Base-by-base conservation (phyloP, 148 eudicot species). In the Rhododendron ferrugineum region DNA sequence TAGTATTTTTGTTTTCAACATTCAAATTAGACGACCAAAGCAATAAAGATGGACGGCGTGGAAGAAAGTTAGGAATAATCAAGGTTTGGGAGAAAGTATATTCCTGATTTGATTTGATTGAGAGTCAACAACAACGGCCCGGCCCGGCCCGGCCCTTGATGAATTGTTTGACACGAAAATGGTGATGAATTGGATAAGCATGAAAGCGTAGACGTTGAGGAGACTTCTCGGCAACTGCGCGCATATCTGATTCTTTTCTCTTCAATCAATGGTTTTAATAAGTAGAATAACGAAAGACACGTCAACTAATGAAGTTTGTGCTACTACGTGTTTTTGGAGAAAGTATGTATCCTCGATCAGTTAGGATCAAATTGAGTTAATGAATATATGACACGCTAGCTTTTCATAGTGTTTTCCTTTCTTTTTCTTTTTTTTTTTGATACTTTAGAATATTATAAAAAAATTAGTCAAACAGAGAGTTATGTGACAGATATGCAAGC, bases 41-140 rank as follows among this genome's bases (percentile, higher is more conserved):
- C 36, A 44, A 68, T 11, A 60, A 58, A 56, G 66, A 72, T 72
- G 42, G 64, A 23, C 47, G 20, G 75, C 50, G 50, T 4, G 80
- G 18, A 23, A 28, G 30, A 78, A 84, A 40, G 46, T 68, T 68
- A 80, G 42, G 58, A 79, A 79, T 75, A 84, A 47, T 62, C 54
- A 79, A 42, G 14, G 46, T 13, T 79, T 52, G 85, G 75, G 75
- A 34, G 70, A 83, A 54, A 37, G 58, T 26, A 58, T 83, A 74
- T 58, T 46, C 66, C 30, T n/a, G 22, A 40, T 14, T 44, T n/a
- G 22, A 40, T 14, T 44, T 11, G 4, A 8, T 74, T 8, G 28
- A 22, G 64, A 87, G 91, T 92, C 92, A 92, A 90, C 79, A 85
- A 86, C 49, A 73, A 30, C 90, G 85, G 89, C 90, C 42, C 42